Evolutionary conservation across 192 early-diverging fungal genomes (phyloP).

Genomic region (Paraglomus brasilianum): DNA sequence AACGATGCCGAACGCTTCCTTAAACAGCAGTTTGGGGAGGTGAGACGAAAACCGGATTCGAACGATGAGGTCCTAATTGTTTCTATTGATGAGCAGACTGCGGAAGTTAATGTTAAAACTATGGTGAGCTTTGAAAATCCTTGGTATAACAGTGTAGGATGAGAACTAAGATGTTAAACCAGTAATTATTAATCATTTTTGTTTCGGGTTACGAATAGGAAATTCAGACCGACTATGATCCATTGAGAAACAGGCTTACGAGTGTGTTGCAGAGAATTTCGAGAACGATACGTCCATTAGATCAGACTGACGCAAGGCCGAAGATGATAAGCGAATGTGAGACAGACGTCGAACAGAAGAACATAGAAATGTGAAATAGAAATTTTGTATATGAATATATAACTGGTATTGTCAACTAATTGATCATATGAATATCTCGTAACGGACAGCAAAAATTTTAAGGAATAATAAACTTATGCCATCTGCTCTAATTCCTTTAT

Average conservation of each 20-base stretch:
- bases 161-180: background rate
- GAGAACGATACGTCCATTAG: conserved; percentile 9
- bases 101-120: conserved; percentile 23
- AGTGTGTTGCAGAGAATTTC: conserved; percentile 3
- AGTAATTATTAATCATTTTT: too few species aligned
- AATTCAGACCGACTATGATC: conserved; percentile 6
- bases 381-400: too few species aligned
- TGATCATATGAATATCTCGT: too few species aligned
- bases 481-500: too few species aligned
- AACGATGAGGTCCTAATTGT: conserved; percentile 10
- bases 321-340: too few species aligned
- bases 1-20: background rate
- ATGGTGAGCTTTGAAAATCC: background rate
- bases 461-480: too few species aligned
- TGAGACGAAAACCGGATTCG: conserved; percentile 12
- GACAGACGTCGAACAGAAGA: too few species aligned
- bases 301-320: background rate
- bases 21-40: conserved; percentile 22
- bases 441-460: too few species aligned
- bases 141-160: background rate
- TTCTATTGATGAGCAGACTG: conserved; percentile 10
- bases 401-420: too few species aligned
- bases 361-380: too few species aligned
- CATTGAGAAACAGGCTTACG: conserved; percentile 9
- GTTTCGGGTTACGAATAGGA: background rate